Percentiles rank a stretch among this genome's conserved stretches.
Conservation (phyloP, 768 basidiomycete species). For the Boletus vinaceobasis region DNA sequence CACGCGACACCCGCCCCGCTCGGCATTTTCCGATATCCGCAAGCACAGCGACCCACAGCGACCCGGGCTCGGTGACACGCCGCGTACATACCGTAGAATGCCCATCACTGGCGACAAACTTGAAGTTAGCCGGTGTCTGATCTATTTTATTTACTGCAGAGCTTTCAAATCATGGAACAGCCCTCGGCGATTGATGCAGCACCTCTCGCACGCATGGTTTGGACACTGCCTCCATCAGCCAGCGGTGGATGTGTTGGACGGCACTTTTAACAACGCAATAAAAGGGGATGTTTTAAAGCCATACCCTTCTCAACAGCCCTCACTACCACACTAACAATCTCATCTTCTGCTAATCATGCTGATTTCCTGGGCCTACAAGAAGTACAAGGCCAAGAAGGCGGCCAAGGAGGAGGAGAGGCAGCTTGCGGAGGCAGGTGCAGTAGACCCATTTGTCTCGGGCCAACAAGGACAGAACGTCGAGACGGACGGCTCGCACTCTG, state of each 20-base stretch:
- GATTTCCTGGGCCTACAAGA: slow-evolving; percentile 16
- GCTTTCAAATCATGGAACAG: not conserved
- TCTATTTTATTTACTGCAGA: not conserved
- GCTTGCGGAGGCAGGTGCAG: not conserved
- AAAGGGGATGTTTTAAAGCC: not conserved
- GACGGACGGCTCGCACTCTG: not conserved
- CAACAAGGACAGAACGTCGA: not conserved
- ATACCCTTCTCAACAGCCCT: not conserved
- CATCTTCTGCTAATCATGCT: slow-evolving; percentile 9
- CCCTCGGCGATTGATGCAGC: not conserved
- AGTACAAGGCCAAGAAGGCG: slow-evolving; percentile 25
- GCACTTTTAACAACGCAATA: not conserved
- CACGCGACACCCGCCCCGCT: slow-evolving; percentile 14
- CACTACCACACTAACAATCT: not conserved
- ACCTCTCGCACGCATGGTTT: not conserved
- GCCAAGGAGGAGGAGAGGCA: slow-evolving; percentile 16
- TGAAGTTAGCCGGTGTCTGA: not conserved
- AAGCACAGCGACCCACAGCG: not conserved
- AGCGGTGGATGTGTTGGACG: not conserved
- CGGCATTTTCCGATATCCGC: slow-evolving; percentile 22
- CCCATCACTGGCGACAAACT: not conserved
- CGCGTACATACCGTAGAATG: not conserved
- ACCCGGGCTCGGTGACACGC: no score
- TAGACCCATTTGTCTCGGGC: not conserved
- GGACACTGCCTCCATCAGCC: not conserved